Evolutionary conservation across 1,284 basidiomycete species (phyloP), one percentile per base, ranked within the genome.

Genomic region (Cystobasidium slooffiae): DNA sequence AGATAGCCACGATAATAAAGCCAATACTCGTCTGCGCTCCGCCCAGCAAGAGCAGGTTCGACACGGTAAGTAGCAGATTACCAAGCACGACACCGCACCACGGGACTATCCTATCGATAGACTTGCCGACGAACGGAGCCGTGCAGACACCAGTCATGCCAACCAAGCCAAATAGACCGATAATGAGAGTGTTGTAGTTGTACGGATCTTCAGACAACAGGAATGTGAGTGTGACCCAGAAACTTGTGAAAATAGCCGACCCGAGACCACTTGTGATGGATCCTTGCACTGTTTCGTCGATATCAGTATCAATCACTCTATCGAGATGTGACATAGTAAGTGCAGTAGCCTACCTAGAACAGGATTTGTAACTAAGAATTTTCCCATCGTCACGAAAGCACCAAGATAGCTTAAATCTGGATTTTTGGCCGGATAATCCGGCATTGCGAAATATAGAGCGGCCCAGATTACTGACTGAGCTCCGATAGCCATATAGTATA

Each of bases 211-310:
- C 88, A 14, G 86, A 87, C 1, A 92, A 85, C 43, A 91, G 82
- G 82, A 91, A 91, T 0, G 90, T 91, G 73, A 90, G 80, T 3
- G 88, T 89, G 0, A 89, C 88, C 90, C 90, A 91, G 79, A 88
- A 89, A 75, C 84, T 85, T 12, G 83, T 84, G 79, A 88, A 89
- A 76, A 86, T 85, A 1, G 87, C 55, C 6, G 64, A 69, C 1
- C 53, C 58, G 16, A 73, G 62, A n/a, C 62, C 70, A 31, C 70
- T 61, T 5, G 62, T 49, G 16, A 73, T 73, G n/a, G 49, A 65
- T 9, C 70, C 70, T 55, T 73, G 70, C 6, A 73, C 70, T 61
- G 46, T 24, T 6, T n/a, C 6, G 24, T 37, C 31, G 3, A 37
- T 12, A 14, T 59, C 10, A 59, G 39, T 16, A n/a, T 6, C 12